Conservation (phyloP, 805 yeast genomes). For the Nakazawaea peltata region DNA sequence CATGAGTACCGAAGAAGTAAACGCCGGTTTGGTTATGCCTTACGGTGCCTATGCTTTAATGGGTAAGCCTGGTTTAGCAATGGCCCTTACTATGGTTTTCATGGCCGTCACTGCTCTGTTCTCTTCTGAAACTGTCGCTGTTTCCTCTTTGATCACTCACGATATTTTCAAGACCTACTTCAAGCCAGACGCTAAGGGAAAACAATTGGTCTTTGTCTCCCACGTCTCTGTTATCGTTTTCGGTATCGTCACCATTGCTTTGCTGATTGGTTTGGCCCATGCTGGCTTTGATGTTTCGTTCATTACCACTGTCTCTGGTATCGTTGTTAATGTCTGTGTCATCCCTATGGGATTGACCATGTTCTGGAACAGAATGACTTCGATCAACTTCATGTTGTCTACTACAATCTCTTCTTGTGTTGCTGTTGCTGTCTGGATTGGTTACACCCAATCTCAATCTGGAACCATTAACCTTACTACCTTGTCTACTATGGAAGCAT, state of each 20-base stretch:
- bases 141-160: conserved; percentile 39
- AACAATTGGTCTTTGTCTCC: conserved; percentile 34
- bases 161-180: conserved; percentile 43
- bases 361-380: conserved; percentile 36
- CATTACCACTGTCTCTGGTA: conserved; percentile 44
- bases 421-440: conserved; percentile 35
- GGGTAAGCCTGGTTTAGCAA: conserved; percentile 44
- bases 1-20: conserved; percentile 33
- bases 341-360: conserved; percentile 40
- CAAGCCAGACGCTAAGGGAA: conserved; percentile 42
- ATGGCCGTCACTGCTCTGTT: conserved; percentile 49
- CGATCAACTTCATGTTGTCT: conserved; percentile 34
- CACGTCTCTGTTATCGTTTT: conserved; percentile 34
- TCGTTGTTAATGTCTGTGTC: conserved; percentile 48
- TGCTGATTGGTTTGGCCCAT: conserved; percentile 42
- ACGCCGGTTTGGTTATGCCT: conserved; percentile 43
- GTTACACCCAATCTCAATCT: conserved; percentile 24
- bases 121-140: conserved; percentile 49
- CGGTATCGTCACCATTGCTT: conserved; percentile 37
- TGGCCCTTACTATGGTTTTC: conserved; percentile 37
- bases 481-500: conserved; percentile 42
- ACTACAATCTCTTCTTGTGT: conserved; percentile 38
- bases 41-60: conserved; percentile 41
- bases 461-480: conserved; percentile 19
- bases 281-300: conserved; percentile 46